Evolutionary conservation across 2,329 filamentous ascomycete species (phyloP).

Genomic region (Phialophora chinensis): DNA sequence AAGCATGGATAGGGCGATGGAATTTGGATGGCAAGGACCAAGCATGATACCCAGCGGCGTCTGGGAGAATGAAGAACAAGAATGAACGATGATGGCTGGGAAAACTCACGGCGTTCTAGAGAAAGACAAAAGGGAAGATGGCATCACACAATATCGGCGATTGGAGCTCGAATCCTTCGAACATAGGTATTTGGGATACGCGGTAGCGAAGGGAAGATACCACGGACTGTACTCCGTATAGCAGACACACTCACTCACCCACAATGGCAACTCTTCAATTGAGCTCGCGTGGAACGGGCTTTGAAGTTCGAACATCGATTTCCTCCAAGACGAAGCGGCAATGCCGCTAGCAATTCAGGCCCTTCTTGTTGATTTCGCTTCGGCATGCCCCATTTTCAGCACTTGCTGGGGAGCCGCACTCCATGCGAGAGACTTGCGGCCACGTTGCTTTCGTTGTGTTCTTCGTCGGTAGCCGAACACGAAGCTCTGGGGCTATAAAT

Average conservation of each 20-base stretch:
- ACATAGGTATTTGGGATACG: conserved; percentile 6
- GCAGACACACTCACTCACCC: neutral
- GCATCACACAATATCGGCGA: neutral
- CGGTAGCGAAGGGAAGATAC: neutral
- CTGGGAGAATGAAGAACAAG: conserved; percentile 3
- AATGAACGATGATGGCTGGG: neutral
- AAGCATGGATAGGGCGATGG: neutral
- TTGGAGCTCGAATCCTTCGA: neutral
- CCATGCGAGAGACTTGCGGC: neutral
- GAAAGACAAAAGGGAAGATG: conserved; percentile 11
- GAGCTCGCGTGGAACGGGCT: conserved; percentile 10
- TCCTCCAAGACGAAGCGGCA: neutral
- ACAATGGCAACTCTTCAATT: neutral
- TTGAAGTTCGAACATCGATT: neutral
- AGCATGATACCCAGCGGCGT: conserved; percentile 6
- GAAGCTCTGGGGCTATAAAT: conserved; percentile 1
- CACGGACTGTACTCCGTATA: neutral
- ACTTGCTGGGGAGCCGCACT: neutral
- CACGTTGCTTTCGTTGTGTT: neutral
- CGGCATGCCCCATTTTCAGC: conserved; percentile 12
- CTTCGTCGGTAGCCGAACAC: conserved; percentile 17
- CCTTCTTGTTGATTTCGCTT: conserved; percentile 11
- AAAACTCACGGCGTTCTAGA: conserved; percentile 11
- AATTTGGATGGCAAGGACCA: conserved; percentile 2
- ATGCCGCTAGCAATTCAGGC: neutral